These are phyloP conservation scores for Colletotrichum noveboracense DNA, from an alignment of 2,329 filamentous ascomycete genomes.

Conservation along the genomic window DNA sequence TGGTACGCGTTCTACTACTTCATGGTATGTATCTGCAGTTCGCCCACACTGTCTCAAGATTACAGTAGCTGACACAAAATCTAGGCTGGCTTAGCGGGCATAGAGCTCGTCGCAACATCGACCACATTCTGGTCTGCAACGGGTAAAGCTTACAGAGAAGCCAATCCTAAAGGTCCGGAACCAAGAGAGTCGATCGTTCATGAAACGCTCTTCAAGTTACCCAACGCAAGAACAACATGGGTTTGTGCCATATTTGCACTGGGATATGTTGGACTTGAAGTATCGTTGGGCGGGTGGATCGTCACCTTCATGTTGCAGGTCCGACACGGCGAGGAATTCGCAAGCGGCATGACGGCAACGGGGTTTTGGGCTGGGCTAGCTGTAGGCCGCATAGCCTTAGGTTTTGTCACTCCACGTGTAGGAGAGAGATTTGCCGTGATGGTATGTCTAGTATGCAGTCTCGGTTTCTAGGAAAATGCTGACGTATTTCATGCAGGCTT, in stretches of 20 bases:
- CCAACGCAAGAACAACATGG: conserved; percentile 57
- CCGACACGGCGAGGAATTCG: conserved; percentile 70
- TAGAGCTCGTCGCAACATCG: conserved; percentile 59
- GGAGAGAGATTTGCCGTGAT: neutral
- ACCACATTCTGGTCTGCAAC: conserved; percentile 69
- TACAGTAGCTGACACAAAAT: neutral
- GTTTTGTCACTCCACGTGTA: conserved; percentile 76
- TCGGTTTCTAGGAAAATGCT: neutral
- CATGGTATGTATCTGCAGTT: conserved; percentile 52
- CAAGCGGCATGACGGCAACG: conserved; percentile 76
- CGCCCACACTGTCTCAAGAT: neutral
- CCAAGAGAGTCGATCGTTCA: neutral
- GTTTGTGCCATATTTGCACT: conserved; percentile 75
- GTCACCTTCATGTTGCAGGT: conserved; percentile 84
- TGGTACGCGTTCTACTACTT: conserved; percentile 83
- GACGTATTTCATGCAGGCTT: conserved; percentile 44
- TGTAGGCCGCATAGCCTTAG: conserved; percentile 72
- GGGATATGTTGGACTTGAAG: conserved; percentile 80
- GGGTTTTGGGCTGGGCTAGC: conserved; percentile 88
- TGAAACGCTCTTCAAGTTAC: neutral
- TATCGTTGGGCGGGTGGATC: conserved; percentile 78
- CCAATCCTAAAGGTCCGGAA: neutral
- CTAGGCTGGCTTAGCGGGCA: conserved; percentile 52
- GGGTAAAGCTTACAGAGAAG: conserved; percentile 58
- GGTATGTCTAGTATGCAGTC: neutral